Evolutionary conservation across 2,329 filamentous ascomycete genomes (phyloP), one percentile per base, ranked within the genome.

Genomic region (Aureobasidium uvarum): DNA sequence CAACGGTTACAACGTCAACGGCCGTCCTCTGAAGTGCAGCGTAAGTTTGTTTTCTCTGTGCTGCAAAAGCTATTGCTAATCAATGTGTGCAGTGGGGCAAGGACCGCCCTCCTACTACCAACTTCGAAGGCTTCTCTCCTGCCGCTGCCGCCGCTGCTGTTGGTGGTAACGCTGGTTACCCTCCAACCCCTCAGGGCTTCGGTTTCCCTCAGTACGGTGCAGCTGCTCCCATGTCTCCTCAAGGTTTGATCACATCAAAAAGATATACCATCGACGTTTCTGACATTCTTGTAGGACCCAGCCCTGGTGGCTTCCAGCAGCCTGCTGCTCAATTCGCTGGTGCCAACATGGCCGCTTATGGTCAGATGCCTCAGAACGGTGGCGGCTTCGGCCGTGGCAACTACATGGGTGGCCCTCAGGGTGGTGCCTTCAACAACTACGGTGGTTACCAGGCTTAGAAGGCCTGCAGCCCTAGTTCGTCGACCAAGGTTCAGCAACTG

Each of bases 1-100:
- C 74, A 98, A 94, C 73, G 94, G 94, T 38, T 99, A 98, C 81
- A 96, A 97, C 71, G 94, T 99, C 72, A 97, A 99, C 74, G 95
- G 95, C 62, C 89, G 95, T 70, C 95, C 95, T 62, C 80, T 99
- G 72, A 99, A 99, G 85, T 99, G 95, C 85, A 98, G 94, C 79
- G 94, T 98, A 89, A 81, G 94, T 89, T 46, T 66, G 16, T 58
- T 23, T 58, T 58, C 69, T 64, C 2, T 6, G 14, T 65, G 66
- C 66, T 51, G 63, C 51, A 67, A 67, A 65, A 67, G 66, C 67
- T 64, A 33, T 59, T 28, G 60, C 67, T 68, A 64, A 69, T 67
- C 73, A 67, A 70, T 70, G 58, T 68, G 70, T 71, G 45, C 75
- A 98, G 94, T 99, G 95, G 95, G 95, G 95, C 76, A 99, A 99